A percentile compares a stretch with the other conserved stretches of the same genome.
Evolutionary conservation across 2,329 filamentous ascomycete species (phyloP).

Genomic region (Cadophora sp.): DNA sequence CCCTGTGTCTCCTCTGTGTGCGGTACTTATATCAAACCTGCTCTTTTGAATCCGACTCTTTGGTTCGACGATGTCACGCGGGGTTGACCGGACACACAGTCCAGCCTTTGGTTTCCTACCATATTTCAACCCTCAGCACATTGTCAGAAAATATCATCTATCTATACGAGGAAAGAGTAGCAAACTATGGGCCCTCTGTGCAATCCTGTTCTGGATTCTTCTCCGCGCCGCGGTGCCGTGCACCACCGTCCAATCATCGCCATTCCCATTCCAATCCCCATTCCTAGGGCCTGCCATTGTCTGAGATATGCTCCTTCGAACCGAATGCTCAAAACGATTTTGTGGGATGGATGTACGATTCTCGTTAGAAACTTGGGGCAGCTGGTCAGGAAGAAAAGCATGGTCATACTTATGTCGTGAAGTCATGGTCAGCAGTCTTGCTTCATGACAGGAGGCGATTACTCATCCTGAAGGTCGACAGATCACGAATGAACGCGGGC

Average conservation of each 20-base stretch:
- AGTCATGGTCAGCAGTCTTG: background rate
- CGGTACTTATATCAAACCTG: background rate
- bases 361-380: background rate
- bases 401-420: background rate
- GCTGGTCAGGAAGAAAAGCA: background rate
- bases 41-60: background rate
- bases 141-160: background rate
- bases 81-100: background rate
- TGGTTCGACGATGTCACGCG: background rate
- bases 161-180: background rate
- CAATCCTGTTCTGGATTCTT: conserved; percentile 31
- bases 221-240: conserved; percentile 25
- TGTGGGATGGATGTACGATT: background rate
- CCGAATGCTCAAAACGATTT: background rate
- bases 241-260: conserved; percentile 28
- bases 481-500: background rate
- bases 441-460: background rate
- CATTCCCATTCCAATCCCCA: too few species aligned
- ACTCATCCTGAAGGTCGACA: background rate
- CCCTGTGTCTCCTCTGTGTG: background rate
- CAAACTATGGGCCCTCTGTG: conserved; percentile 29
- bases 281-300: background rate
- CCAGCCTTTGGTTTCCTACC: background rate
- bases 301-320: background rate
- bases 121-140: background rate